Conservation (phyloP, 257 asterid species). For the Leptodermis oblonga region DNA sequence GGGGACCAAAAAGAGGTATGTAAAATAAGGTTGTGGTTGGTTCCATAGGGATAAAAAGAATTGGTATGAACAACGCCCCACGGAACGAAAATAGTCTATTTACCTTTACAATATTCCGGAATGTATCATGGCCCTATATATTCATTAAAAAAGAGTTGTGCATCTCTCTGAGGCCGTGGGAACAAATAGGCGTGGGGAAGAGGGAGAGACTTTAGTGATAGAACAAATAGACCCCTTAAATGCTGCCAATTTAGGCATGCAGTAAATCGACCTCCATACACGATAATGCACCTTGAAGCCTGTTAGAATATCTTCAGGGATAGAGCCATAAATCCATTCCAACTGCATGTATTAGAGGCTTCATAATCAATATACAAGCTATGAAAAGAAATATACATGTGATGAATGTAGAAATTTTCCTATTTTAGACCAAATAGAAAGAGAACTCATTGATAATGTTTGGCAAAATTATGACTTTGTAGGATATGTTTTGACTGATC, state of each 20-base stretch:
- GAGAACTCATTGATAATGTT: background rate
- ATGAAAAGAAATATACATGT: background rate
- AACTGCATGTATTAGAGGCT: constrained; percentile 45
- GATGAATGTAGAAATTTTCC: background rate
- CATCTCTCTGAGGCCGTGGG: too few relatives aligned
- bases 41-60: too few relatives aligned
- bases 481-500: background rate
- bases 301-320: constrained; percentile 90
- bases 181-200: too few relatives aligned
- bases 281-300: constrained; percentile 98
- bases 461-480: background rate
- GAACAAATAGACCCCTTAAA: constrained; percentile 89
- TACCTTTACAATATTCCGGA: too few relatives aligned
- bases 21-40: too few relatives aligned
- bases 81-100: too few relatives aligned
- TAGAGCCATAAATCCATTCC: constrained; percentile 95
- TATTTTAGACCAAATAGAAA: background rate
- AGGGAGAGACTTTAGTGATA: too few relatives aligned
- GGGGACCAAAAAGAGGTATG: too few relatives aligned
- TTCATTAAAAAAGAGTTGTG: too few relatives aligned
- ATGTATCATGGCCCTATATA: too few relatives aligned
- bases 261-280: constrained; percentile 91
- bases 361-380: constrained; percentile 4
- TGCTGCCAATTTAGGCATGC: constrained; percentile 81
- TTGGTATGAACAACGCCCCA: too few relatives aligned